Evolutionary conservation across 306 rosid genomes (phyloP).

Genomic region (peach (Prunus persica)): Prunus_persica_NCBIv2 NC_034014.1:24022001-24022500

Average conservation of each 20-base stretch:
- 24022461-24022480: no score
- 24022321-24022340: not conserved
- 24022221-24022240: not conserved
- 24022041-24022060: slow-evolving; percentile 66
- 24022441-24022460: no score
- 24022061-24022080: slow-evolving; percentile 81
- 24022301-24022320: not conserved
- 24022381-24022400: not conserved
- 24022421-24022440: no score
- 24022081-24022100: not conserved
- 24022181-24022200: not conserved
- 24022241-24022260: not conserved
- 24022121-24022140: not conserved
- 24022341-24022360: not conserved
- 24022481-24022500: no score
- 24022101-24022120: not conserved
- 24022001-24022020: slow-evolving; percentile 99
- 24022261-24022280: slow-evolving; percentile 6
- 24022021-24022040: slow-evolving; percentile 71
- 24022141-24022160: not conserved
- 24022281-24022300: not conserved
- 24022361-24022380: not conserved
- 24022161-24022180: not conserved
- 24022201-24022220: slow-evolving; percentile 17
- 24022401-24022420: not conserved